Percentiles rank a stretch among this genome's conserved stretches.
Evolutionary conservation across 768 basidiomycete species (phyloP).

Genomic region (Porpolomopsis calyptriformis): DNA sequence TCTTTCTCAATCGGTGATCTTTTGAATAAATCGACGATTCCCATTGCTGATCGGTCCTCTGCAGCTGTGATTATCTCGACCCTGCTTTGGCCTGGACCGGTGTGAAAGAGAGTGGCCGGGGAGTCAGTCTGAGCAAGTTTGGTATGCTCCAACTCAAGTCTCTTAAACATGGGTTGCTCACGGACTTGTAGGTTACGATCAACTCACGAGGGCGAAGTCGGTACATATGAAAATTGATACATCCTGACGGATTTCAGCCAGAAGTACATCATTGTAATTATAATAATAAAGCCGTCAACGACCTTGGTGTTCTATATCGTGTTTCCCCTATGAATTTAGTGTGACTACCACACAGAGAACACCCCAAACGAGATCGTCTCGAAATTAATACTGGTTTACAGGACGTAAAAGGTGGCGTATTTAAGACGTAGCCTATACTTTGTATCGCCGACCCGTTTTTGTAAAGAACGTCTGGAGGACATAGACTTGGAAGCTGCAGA

Average conservation of each 20-base stretch:
- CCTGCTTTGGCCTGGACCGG: constrained; percentile 94
- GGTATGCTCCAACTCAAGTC: constrained; percentile 37
- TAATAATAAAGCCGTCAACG: too few relatives aligned
- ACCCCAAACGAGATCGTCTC: too few relatives aligned
- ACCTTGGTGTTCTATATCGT: too few relatives aligned
- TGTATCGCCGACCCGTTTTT: constrained; percentile 80
- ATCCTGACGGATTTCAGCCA: too few relatives aligned
- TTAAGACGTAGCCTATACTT: too few relatives aligned
- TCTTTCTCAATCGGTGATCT: constrained; percentile 74
- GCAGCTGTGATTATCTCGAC: constrained; percentile 79
- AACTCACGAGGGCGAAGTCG: constrained; percentile 70
- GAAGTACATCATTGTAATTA: too few relatives aligned
- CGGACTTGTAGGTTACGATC: constrained; percentile 54
- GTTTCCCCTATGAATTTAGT: too few relatives aligned
- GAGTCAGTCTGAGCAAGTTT: constrained; percentile 81
- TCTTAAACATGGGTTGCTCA: neutral
- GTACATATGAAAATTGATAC: constrained; percentile 78
- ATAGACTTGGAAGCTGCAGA: constrained; percentile 75
- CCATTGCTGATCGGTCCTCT: neutral
- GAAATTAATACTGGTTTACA: too few relatives aligned
- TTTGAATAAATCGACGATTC: neutral
- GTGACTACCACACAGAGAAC: too few relatives aligned
- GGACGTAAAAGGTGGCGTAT: too few relatives aligned
- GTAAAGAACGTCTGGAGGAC: constrained; percentile 94
- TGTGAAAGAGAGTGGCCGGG: constrained; percentile 86